Percentiles rank a stretch among this genome's conserved stretches.
Conservation (phyloP, 208 protist genomes). For the Zelonia costaricensis region DNA sequence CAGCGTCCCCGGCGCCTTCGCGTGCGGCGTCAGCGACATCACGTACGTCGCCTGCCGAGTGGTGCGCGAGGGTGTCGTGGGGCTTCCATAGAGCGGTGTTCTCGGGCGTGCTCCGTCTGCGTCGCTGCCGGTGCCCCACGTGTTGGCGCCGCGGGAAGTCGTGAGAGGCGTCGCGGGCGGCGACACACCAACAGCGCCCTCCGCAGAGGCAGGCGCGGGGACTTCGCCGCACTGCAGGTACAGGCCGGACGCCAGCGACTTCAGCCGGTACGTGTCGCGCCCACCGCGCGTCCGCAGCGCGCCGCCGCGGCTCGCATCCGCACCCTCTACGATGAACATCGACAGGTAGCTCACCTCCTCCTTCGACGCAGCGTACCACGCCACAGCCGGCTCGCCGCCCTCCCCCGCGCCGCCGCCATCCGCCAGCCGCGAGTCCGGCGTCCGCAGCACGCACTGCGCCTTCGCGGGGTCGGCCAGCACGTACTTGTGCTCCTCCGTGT, state of each 20-base stretch:
- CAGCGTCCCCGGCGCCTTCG: slow-evolving; percentile 30
- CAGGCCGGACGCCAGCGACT: slow-evolving; percentile 40
- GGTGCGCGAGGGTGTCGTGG: neutral
- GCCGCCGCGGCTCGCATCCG: slow-evolving; percentile 45
- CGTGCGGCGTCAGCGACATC: slow-evolving; percentile 32
- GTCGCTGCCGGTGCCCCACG: neutral
- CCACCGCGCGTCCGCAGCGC: slow-evolving; percentile 31
- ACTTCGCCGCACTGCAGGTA: slow-evolving; percentile 39
- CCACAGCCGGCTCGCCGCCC: slow-evolving; percentile 16
- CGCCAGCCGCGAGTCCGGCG: slow-evolving; percentile 20
- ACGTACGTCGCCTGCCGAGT: slow-evolving; percentile 17
- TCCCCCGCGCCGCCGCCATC: slow-evolving; percentile 11
- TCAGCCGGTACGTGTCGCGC: slow-evolving; percentile 38
- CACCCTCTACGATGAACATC: slow-evolving; percentile 51
- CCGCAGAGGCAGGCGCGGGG: neutral
- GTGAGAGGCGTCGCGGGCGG: neutral
- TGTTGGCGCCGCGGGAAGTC: slow-evolving; percentile 1
- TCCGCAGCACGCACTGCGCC: slow-evolving; percentile 28
- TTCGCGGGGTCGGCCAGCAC: slow-evolving; percentile 27
- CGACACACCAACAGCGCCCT: slow-evolving; percentile 1
- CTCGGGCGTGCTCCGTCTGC: no score
- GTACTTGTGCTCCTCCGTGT: slow-evolving; percentile 62
- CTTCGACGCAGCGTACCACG: slow-evolving; percentile 25
- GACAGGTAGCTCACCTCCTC: slow-evolving; percentile 50
- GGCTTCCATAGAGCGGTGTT: neutral